These are phyloP conservation scores for Claviceps humidiphila DNA, from an alignment of 2,329 filamentous ascomycete species.

Conservation along the genomic window DNA sequence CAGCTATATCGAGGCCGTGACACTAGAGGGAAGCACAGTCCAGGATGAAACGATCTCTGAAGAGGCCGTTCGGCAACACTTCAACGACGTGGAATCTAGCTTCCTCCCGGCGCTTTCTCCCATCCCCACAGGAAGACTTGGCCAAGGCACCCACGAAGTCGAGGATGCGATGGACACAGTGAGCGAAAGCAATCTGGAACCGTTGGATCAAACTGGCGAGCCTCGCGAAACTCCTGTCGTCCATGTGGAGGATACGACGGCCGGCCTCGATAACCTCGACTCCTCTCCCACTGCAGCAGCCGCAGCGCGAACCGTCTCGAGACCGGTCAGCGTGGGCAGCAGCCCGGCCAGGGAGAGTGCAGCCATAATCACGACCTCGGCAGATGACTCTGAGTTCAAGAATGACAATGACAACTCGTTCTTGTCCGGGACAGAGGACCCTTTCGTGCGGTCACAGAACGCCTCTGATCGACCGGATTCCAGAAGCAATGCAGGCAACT, in stretches of 20 bases:
- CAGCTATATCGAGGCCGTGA: conserved; percentile 29
- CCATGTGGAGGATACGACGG: conserved; percentile 30
- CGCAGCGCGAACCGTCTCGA: conserved; percentile 38
- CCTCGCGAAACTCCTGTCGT: conserved; percentile 12
- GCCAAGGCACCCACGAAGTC: conserved; percentile 19
- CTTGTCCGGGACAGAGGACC: conserved; percentile 15
- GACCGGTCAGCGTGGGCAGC: conserved; percentile 34
- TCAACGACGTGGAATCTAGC: conserved; percentile 53
- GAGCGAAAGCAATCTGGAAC: conserved; percentile 18
- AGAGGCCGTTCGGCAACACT: conserved; percentile 39
- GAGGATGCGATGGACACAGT: conserved; percentile 47
- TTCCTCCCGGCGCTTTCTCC: conserved; percentile 47
- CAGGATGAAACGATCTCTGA: conserved; percentile 38
- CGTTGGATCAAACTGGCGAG: conserved; percentile 3
- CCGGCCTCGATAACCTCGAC: conserved; percentile 37
- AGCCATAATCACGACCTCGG: neutral
- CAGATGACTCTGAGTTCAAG: conserved; percentile 11
- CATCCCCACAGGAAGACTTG: conserved; percentile 31
- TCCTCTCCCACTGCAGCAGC: conserved; percentile 45
- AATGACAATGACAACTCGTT: conserved; percentile 18
- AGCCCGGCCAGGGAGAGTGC: conserved; percentile 6
- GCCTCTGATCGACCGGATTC: conserved; percentile 25
- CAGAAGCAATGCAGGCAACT: conserved; percentile 28
- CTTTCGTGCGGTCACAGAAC: conserved; percentile 19
- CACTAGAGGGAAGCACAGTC: conserved; percentile 20